Base-by-base conservation (phyloP, 1,284 basidiomycete genomes). In the Cystobasidium sp. region DNA sequence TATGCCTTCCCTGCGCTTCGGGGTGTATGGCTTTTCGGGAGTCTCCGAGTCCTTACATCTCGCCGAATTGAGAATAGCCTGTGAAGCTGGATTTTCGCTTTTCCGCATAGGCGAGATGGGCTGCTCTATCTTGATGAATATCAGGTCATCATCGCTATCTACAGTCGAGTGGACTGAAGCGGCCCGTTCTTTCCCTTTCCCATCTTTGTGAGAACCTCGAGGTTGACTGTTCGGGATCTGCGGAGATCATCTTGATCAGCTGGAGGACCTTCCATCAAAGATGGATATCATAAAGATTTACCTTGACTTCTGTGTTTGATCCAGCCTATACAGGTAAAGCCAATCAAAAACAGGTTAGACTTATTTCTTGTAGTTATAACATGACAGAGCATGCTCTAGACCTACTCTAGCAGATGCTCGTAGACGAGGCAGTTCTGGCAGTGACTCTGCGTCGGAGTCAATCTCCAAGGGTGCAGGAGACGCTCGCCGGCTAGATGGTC, bases 31-130 rank as follows among this genome's bases (percentile, higher is more conserved):
- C 20, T 61, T 44, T 22, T 71, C 69, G 24, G 49, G 43, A 6
- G 61, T 39, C 10, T 67, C 65, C 16, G 41, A 41, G 9, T 41
- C 53, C 41, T 31, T 5, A 43, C 69, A 24, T 55, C 61, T 71
- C n/a, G 46, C 49, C 12, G 64, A 47, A 53, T 73, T 73, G 51
- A 73, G 39, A 20, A 73, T 58, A n/a, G 70, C 70, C 41, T 73
- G 70, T 37, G 70, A 73, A 46, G 62, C 70, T 18, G 56, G 70
- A 37, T 43, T 43, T 24, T 47, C 46, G 12, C 55, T 31, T 24
- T n/a, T 22, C n/a, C 49, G 51, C 3, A 46, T 58, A 9, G 20
- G 6, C 7, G 12, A 8, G 18, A 44, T 22, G 9, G 31, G 53
- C 6, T 58, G 18, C 31, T 51, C 43, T 6, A 55, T 31, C 41